Conservation (phyloP, 2,329 filamentous ascomycete genomes). For the Rugonectria rugulosa region DNA sequence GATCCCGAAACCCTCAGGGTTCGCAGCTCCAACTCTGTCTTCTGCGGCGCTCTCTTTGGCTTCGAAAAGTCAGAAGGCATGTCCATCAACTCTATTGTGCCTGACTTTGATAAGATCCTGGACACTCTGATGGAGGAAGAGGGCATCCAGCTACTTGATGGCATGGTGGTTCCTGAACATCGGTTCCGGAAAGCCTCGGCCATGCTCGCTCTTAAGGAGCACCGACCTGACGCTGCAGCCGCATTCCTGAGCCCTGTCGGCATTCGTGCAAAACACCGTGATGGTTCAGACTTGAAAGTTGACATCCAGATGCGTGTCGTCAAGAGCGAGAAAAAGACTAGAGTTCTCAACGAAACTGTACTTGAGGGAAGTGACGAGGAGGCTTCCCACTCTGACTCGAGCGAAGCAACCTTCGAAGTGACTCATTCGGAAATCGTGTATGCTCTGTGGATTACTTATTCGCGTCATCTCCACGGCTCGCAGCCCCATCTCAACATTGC, state of each 20-base stretch:
- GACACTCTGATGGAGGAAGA: slow-evolving; percentile 86
- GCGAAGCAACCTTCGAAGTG: slow-evolving; percentile 55
- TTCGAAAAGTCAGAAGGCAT: slow-evolving; percentile 84
- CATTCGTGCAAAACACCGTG: slow-evolving; percentile 83
- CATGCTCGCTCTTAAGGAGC: slow-evolving; percentile 83
- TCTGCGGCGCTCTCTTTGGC: slow-evolving; percentile 91
- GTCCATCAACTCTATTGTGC: slow-evolving; percentile 80
- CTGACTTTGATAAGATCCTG: slow-evolving; percentile 85
- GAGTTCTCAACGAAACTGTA: slow-evolving; percentile 69
- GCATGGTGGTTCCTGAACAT: slow-evolving; percentile 96
- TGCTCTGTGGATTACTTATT: slow-evolving; percentile 97
- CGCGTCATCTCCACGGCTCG: slow-evolving; percentile 84
- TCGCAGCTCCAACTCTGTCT: slow-evolving; percentile 93
- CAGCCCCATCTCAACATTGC: slow-evolving; percentile 66
- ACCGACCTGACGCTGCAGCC: slow-evolving; percentile 77
- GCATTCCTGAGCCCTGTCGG: slow-evolving; percentile 87
- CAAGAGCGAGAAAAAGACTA: slow-evolving; percentile 78
- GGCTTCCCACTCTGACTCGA: slow-evolving; percentile 48
- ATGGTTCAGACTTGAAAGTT: slow-evolving; percentile 90
- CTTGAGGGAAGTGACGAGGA: slow-evolving; percentile 67
- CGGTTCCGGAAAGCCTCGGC: slow-evolving; percentile 91
- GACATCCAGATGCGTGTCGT: slow-evolving; percentile 98
- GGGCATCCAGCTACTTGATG: slow-evolving; percentile 81
- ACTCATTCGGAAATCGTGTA: slow-evolving; percentile 81
- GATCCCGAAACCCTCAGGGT: slow-evolving; percentile 80